Conservation (phyloP, 257 asterid genomes). For the Jacaranda mimosifolia region DNA sequence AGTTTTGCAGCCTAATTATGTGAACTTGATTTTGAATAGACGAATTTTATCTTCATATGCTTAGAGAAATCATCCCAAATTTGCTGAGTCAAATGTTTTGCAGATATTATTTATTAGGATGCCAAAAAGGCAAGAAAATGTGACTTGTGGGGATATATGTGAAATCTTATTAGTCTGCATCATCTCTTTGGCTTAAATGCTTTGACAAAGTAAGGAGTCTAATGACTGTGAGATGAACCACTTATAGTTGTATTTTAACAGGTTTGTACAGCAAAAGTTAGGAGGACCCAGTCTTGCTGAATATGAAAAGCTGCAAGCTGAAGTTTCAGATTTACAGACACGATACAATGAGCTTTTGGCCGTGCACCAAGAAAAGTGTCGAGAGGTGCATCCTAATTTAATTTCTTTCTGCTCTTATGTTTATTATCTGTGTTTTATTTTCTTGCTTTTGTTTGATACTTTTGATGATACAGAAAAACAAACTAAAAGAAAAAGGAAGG, state of each 20-base stretch:
- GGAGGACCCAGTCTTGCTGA: slow-evolving; percentile 89
- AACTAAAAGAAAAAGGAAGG: no score
- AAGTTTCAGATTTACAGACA: slow-evolving; percentile 68
- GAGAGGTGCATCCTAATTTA: slow-evolving; percentile 59
- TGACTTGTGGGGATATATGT: not conserved
- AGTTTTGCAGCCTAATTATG: slow-evolving; percentile 17
- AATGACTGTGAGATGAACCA: slow-evolving; percentile 9
- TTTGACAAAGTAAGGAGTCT: not conserved
- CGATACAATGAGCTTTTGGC: slow-evolving; percentile 70
- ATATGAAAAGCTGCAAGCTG: slow-evolving; percentile 84
- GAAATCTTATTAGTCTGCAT: slow-evolving; percentile 9
- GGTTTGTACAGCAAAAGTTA: slow-evolving; percentile 89
- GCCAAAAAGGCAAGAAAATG: not conserved
- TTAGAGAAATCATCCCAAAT: not conserved
- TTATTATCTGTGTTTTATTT: not conserved
- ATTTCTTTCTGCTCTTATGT: not conserved
- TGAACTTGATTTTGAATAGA: slow-evolving; percentile 18
- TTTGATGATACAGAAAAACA: not conserved
- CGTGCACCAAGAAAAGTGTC: slow-evolving; percentile 73
- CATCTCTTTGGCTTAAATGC: slow-evolving; percentile 7
- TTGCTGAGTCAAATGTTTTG: not conserved
- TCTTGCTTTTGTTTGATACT: not conserved
- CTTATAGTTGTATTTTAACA: slow-evolving; percentile 40
- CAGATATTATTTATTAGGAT: slow-evolving; percentile 18
- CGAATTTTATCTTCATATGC: not conserved